Base-by-base conservation (phyloP, 495 filamentous ascomycete species). In the Evernia prunastri region DNA sequence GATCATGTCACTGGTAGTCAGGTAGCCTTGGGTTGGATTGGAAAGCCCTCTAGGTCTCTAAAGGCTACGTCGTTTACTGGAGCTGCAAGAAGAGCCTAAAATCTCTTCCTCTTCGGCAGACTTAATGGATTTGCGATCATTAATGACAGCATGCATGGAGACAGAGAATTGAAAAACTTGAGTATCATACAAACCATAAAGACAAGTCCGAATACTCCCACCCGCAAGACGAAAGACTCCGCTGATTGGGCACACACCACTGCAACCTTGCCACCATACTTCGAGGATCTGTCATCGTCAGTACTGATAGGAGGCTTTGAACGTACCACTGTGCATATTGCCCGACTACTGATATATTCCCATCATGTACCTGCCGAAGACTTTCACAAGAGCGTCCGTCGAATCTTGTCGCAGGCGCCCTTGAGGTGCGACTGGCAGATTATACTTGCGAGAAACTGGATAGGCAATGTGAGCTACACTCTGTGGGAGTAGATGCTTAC, bases 391-490 rank as follows among this genome's bases (percentile, higher is more conserved):
- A 6, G 4, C 11, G 11, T 5, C 7, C 12, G 0, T 31, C 18
- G 49, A 53, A 0, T 53, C 49, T 31, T 29, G 17, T 29, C 29
- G 23, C 23, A 70, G 45, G 7, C 25, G 36, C 20, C 66, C 68
- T 47, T 66, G 59, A 39, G 37, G 39, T 8, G 35, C 49, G 13
- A 70, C 62, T 3, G 47, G 63, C 8, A 66, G 31, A 15, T 54
- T 64, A n/a, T 70, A 68, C 25, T 56, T 59, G 40, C 68, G 23
- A 5, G 63, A 33, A 9, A 68, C 56, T 17, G 66, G 56, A 45
- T 67, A 67, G 20, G 66, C 61, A n/a, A 70, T 20, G 36, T 70
- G 66, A 9, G 66, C 68, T 2, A 58, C 58, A 31, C 56, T 53
- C 3, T 63, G 60, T 23, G 51, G 27, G 2, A 58, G 36, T 31